A percentile compares a stretch with the other conserved stretches of the same genome.
Evolutionary conservation across 2,329 filamentous ascomycete genomes (phyloP).

Genomic region (Cercospora janseana): DNA sequence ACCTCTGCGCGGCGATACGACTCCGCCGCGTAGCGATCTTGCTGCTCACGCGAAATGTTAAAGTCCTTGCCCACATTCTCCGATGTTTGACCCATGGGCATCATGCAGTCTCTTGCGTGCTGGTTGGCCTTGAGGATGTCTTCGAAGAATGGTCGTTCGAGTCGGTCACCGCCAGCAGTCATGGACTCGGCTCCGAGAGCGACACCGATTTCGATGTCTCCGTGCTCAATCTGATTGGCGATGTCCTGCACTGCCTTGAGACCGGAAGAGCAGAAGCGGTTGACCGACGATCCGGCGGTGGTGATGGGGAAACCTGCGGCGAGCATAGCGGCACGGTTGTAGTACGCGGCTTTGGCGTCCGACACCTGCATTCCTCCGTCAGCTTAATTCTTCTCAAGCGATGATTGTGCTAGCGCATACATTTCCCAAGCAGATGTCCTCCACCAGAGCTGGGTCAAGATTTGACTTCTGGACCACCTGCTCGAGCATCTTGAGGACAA

Average conservation of each 20-base stretch:
- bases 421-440: constrained; percentile 88
- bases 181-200: constrained; percentile 89
- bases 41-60: constrained; percentile 71
- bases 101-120: constrained; percentile 80
- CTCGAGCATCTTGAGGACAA: constrained; percentile 81
- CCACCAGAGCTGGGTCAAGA: constrained; percentile 39
- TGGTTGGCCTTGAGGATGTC: constrained; percentile 68
- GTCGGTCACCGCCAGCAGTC: constrained; percentile 68
- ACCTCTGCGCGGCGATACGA: constrained; percentile 82
- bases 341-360: constrained; percentile 84
- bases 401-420: constrained; percentile 47
- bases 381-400: background rate
- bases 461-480: constrained; percentile 44
- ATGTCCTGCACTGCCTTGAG: constrained; percentile 95
- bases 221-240: constrained; percentile 76
- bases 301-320: constrained; percentile 94
- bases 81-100: constrained; percentile 96
- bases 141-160: constrained; percentile 72
- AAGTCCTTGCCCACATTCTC: constrained; percentile 96
- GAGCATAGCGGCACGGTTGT: constrained; percentile 81
- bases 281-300: constrained; percentile 73
- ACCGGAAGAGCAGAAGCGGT: constrained; percentile 96
- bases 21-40: constrained; percentile 84
- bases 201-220: constrained; percentile 82
- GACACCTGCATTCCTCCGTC: constrained; percentile 58